These are phyloP conservation scores for Kalmusia sp. DNA, from an alignment of 2,329 filamentous ascomycete genomes.

Conservation along the genomic window DNA sequence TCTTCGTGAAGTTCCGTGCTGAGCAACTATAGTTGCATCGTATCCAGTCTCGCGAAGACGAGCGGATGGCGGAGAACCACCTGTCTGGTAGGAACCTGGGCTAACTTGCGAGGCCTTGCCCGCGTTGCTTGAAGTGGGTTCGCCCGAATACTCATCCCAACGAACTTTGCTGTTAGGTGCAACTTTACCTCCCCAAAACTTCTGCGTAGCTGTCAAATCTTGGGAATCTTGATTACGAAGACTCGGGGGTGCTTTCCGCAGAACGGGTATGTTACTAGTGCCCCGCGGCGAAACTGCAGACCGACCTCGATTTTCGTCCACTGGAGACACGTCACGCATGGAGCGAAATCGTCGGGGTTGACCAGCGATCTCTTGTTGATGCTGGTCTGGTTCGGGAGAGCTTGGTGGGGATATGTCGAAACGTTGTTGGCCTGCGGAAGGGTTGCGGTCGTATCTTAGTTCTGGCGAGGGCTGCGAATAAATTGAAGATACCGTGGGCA, in stretches of 20 bases:
- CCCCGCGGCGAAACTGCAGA: slow-evolving; percentile 9
- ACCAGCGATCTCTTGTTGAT: slow-evolving; percentile 18
- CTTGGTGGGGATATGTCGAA: slow-evolving; percentile 48
- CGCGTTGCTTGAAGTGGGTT: slow-evolving; percentile 62
- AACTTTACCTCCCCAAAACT: slow-evolving; percentile 47
- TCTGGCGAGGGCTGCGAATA: slow-evolving; percentile 65
- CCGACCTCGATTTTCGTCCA: slow-evolving; percentile 43
- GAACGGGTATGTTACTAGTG: slow-evolving; percentile 42
- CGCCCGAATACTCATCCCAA: slow-evolving; percentile 73
- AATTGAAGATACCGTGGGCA: slow-evolving; percentile 59
- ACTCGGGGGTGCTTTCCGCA: slow-evolving; percentile 39
- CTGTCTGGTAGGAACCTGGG: slow-evolving; percentile 52
- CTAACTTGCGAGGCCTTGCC: slow-evolving; percentile 65
- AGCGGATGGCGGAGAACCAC: slow-evolving; percentile 17
- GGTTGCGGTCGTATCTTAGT: slow-evolving; percentile 30
- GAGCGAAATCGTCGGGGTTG: slow-evolving; percentile 39
- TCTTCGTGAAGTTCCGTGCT: slow-evolving; percentile 26
- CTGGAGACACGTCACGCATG: slow-evolving; percentile 48
- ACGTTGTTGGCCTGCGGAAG: slow-evolving; percentile 22
- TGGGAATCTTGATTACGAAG: slow-evolving; percentile 24
- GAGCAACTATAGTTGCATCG: slow-evolving; percentile 41
- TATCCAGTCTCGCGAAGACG: slow-evolving; percentile 35
- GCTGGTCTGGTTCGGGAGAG: slow-evolving; percentile 45
- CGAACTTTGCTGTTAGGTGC: slow-evolving; percentile 46
- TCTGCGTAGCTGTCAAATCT: slow-evolving; percentile 33